Base-by-base conservation (phyloP, 2,329 filamentous ascomycete genomes). In the Fusarium pininemorale region DNA sequence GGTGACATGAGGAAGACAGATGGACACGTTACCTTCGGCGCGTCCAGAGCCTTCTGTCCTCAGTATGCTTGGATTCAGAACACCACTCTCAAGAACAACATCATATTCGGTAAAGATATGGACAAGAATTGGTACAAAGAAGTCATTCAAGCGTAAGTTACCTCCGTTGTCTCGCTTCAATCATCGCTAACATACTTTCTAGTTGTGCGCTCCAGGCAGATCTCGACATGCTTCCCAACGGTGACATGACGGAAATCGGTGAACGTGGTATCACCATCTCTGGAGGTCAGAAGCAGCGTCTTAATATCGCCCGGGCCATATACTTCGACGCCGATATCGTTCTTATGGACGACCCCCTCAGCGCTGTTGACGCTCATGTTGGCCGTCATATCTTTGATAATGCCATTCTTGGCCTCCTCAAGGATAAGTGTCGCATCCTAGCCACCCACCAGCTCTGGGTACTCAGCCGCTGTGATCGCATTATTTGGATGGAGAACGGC, bases 31-130 rank as follows among this genome's bases (percentile, higher is more conserved):
- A 88, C 90, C 0, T 88, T 96, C 75, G 94, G 95, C 45, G 94
- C 94, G 0, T 92, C 91, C 7, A 88, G 95, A 70, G 94, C 96
- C 0, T 98, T 98, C 78, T 98, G 96, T 75, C 96, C 96, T 1
- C 96, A 99, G 80, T 98, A 98, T 79, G 94, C 96, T 0, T 99
- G 96, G 96, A 98, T 99, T 55, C 96, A 98, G 80, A 98, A 98
- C 79, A 88, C 94, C 1, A 94, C 92, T 2, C 89, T 98, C 7
- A 91, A 90, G 70, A 90, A 98, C 39, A 99, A 99, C 78, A 97
- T 99, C 67, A 83, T 94, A 1, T 98, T 98, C 78, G 96, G 96
- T 16, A 96, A 94, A 75, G 89, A 90, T 0, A 89, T 92, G 83
- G 87, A 97, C 59, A 87, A 87, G 66, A 84, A 85, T 7, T 98